Conservation (phyloP, 1,139 yeast genomes). For the Candida pseudocylindracea region DNA sequence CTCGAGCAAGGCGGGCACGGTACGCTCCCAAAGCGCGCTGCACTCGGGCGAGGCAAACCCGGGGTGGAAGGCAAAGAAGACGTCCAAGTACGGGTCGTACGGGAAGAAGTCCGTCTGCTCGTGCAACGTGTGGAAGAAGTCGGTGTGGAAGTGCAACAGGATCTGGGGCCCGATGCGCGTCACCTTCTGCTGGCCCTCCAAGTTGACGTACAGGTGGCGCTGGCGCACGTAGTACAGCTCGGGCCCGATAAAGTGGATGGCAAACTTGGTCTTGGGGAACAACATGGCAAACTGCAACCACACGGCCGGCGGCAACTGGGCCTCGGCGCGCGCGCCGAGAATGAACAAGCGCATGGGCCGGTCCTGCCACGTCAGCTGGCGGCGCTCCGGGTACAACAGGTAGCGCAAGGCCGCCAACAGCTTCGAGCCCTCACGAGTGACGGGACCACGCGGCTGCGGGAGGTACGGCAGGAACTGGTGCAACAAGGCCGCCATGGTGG, state of each 20-base stretch:
- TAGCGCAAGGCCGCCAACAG: slow-evolving; percentile 82
- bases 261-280: slow-evolving; percentile 66
- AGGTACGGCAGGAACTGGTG: slow-evolving; percentile 76
- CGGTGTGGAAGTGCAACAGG: slow-evolving; percentile 64
- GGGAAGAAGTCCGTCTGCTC: slow-evolving; percentile 92
- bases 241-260: slow-evolving; percentile 85
- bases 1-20: slow-evolving; percentile 71
- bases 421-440: slow-evolving; percentile 80
- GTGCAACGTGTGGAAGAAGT: slow-evolving; percentile 76
- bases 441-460: slow-evolving; percentile 64
- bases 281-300: slow-evolving; percentile 87
- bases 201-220: slow-evolving; percentile 5
- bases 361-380: slow-evolving; percentile 34
- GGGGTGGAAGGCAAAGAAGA: slow-evolving; percentile 87
- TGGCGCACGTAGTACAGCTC: slow-evolving; percentile 55
- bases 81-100: slow-evolving; percentile 88
- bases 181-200: slow-evolving; percentile 32
- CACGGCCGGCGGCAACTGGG: slow-evolving; percentile 82
- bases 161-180: slow-evolving; percentile 59
- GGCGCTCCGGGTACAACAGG: slow-evolving; percentile 33
- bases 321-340: slow-evolving; percentile 82
- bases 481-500: slow-evolving; percentile 66
- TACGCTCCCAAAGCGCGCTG: slow-evolving; percentile 57
- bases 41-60: slow-evolving; percentile 69
- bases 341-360: slow-evolving; percentile 80